Evolutionary conservation across 129 eudicot genomes (phyloP), one percentile per base, ranked within the genome.

Genomic region (Escallonia rubra): DNA sequence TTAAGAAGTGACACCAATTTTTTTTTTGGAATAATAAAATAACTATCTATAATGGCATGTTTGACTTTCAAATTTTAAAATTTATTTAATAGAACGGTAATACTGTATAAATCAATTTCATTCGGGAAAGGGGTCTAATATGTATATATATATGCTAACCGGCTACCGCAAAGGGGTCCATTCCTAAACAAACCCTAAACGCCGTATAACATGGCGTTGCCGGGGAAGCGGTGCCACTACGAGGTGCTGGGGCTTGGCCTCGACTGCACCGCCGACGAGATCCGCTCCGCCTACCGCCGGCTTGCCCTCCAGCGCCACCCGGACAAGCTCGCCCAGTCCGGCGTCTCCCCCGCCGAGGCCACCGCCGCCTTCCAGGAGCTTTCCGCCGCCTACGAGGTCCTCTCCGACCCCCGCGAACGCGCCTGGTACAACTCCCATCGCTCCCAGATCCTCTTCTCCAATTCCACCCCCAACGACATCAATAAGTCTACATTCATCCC

Each of bases 261-360:
- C 57, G 91, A 82, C 51, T 86, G 95, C 76, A 59, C 93, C 11
- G 64, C 91, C 69, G 99, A 93, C 4, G 95, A 93, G 57, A 93
- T 93, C 76, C 90, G 99, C 0, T 84, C 95, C 14, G 93, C 99
- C 0, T 93, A 93, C 90, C 76, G 69, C 54, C 81, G 81, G 51
- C 99, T 93, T 45, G 99, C 99, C 6, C 93, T 93, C 50, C 99
- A 89, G 75, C 99, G 96, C 74, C 99, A 93, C 80, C 99, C 96
- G 0, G 99, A 93, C 79, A 93, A 93, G 82, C 90, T 93, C 44
- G 75, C 84, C 62, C 71, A 76, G 45, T 86, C 96, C 78, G 99
- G 99, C 74, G 71, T 87, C 52, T 60, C 96, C 6, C 82, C 83
- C 59, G 73, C 85, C 16, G 99, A 86, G 61, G 99, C 96, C 72